These are phyloP conservation scores for Leccinum fuscescens DNA, from an alignment of 1,284 basidiomycete genomes.

Conservation along the genomic window DNA sequence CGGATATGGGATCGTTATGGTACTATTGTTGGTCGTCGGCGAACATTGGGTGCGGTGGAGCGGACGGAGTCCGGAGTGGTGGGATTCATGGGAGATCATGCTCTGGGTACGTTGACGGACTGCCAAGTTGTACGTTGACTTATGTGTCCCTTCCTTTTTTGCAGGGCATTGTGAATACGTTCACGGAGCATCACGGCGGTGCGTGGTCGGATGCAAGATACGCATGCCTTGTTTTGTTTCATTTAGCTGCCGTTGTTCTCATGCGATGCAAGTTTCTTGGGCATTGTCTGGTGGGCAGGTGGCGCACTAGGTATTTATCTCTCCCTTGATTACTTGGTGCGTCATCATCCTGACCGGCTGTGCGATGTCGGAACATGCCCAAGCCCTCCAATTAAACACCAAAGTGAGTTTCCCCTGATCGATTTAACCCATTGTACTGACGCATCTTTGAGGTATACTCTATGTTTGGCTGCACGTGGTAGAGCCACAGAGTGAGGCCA, in stretches of 20 bases:
- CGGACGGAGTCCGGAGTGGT: conserved; percentile 82
- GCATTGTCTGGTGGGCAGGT: conserved; percentile 80
- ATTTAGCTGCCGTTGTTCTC: neutral
- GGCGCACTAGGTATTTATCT: conserved; percentile 88
- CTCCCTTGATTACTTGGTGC: conserved; percentile 73
- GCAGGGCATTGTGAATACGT: conserved; percentile 75
- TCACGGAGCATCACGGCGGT: conserved; percentile 85
- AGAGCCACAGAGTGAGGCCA: no score
- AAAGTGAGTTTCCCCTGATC: no score
- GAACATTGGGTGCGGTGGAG: conserved; percentile 77
- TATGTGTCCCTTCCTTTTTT: neutral
- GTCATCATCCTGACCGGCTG: conserved; percentile 4
- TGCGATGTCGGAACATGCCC: no score
- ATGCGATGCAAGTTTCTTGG: conserved; percentile 37
- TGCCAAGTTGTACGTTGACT: neutral
- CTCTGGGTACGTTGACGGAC: conserved; percentile 64
- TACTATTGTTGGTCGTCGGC: conserved; percentile 80
- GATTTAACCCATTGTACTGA: no score
- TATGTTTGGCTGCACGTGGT: no score
- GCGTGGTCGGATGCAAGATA: conserved; percentile 92
- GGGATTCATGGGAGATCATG: conserved; percentile 88
- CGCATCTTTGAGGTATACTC: no score
- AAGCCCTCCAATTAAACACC: no score
- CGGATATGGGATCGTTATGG: conserved; percentile 83
- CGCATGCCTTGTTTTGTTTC: conserved; percentile 46